Base-by-base conservation (phyloP, 2,329 filamentous ascomycete species). In the Exophiala viscosa region DNA sequence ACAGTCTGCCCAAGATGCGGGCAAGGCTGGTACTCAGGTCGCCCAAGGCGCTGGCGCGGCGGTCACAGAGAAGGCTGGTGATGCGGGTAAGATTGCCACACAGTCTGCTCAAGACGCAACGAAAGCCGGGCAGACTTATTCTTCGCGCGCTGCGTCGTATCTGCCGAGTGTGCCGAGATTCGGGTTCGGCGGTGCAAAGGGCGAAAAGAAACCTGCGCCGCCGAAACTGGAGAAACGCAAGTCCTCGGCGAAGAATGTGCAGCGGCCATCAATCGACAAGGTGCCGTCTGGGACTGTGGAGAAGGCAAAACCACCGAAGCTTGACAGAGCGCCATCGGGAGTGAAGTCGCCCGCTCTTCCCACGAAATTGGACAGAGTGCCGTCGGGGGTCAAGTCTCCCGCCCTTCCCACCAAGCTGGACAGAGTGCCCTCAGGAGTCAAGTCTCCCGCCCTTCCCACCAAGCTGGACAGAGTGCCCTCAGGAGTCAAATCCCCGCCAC, bases 141-240 rank as follows among this genome's bases (percentile, higher is more conserved):
- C 58, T n/a, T 51, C 54, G 9, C 40, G 57, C 38, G 60, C 58
- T 28, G 57, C 57, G 7, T 53, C 57, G 0, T 60, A 61, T 42
- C 41, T 61, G 5, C 57, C 60, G 13, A 41, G 46, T 17, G 39
- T 54, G 7, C 52, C 52, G 31, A 47, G 14, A 14, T 17, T 59
- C 3, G 45, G 50, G 11, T 59, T 59, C 39, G 50, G 55, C 8
- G 45, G 45, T 11, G 17, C 14, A 4, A 44, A 39, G 9, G 42
- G 15, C 33, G 31, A 33, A 7, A 55, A 55, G 45, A 52, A 38
- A 41, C n/a, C 39, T 5, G 33, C 43, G 10, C 52, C 56, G 10
- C 53, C 53, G 13, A 59, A 54, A 48, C 48, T 59, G 3, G 47
- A 42, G 39, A 54, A 55, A 34, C 38, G 51, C 17, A 17, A 50